Conservation (phyloP, 2,329 filamentous ascomycete species). For the Magnaporthiopsis rhizophila region DNA sequence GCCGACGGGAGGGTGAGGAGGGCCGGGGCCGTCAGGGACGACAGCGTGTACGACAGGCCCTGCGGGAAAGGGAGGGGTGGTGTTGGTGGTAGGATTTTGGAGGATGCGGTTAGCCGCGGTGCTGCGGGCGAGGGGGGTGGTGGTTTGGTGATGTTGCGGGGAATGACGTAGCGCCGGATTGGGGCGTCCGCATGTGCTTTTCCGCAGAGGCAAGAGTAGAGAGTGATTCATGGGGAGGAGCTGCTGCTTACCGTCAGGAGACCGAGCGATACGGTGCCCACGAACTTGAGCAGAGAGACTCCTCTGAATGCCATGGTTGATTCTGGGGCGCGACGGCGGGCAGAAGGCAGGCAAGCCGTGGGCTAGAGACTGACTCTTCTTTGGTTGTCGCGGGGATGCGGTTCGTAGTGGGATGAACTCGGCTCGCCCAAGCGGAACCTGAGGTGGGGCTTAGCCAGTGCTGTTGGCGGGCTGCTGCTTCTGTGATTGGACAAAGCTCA, state of each 20-base stretch:
- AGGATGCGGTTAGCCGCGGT: neutral
- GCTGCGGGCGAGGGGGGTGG: neutral
- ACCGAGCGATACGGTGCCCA: slow-evolving; percentile 83
- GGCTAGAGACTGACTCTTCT: neutral
- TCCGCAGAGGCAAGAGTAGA: neutral
- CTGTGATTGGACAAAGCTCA: too few relatives aligned
- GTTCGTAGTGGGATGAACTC: neutral
- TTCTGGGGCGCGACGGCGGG: neutral
- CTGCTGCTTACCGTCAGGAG: slow-evolving; percentile 66
- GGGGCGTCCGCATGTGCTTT: neutral
- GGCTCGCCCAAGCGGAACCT: too few relatives aligned
- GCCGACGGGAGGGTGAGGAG: slow-evolving; percentile 76
- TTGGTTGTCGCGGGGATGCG: neutral
- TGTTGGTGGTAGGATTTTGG: neutral
- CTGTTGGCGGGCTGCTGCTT: too few relatives aligned
- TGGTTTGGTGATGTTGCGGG: neutral
- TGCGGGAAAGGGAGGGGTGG: slow-evolving; percentile 26
- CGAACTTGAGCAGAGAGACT: slow-evolving; percentile 79
- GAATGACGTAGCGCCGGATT: slow-evolving; percentile 3
- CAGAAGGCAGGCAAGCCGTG: neutral
- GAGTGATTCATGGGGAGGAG: neutral
- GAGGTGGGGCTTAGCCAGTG: too few relatives aligned
- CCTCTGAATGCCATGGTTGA: slow-evolving; percentile 55
- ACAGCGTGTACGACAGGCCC: slow-evolving; percentile 84
- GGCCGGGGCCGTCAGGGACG: slow-evolving; percentile 68